A percentile compares a stretch with the other conserved stretches of the same genome.
Evolutionary conservation across 345 rosid genomes (phyloP).

Genomic region (Bretschneidera sinensis): DNA sequence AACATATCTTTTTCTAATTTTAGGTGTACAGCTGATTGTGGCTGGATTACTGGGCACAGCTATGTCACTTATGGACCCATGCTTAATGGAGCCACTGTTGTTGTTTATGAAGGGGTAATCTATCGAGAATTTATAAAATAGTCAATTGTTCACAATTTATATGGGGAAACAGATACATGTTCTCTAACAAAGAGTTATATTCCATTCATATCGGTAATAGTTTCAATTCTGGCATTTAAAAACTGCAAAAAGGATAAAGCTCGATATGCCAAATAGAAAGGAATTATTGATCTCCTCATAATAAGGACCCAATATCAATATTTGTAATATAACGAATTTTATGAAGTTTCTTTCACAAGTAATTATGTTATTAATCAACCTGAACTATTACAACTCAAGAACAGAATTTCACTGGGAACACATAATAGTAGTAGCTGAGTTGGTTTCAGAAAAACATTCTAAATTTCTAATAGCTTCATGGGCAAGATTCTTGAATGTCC

Average conservation of each 20-base stretch:
- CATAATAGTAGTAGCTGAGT: background rate
- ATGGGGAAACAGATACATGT: background rate
- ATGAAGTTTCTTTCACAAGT: too few species aligned
- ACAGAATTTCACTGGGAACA: background rate
- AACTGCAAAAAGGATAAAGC: background rate
- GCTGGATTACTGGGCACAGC: slow-evolving; percentile 99
- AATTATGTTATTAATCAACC: background rate
- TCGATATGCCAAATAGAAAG: background rate
- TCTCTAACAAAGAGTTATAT: too few species aligned
- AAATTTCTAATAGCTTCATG: background rate
- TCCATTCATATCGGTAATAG: too few species aligned
- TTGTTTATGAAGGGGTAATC: slow-evolving; percentile 92
- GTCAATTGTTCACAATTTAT: background rate
- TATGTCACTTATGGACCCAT: slow-evolving; percentile 96
- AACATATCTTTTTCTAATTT: slow-evolving; percentile 12
- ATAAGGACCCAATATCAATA: background rate
- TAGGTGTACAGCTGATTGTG: slow-evolving; percentile 99
- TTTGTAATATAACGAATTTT: background rate
- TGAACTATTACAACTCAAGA: background rate
- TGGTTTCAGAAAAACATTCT: background rate
- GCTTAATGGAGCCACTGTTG: slow-evolving; percentile 86
- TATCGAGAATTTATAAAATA: background rate
- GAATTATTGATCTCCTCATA: too few species aligned
- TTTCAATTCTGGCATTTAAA: background rate
- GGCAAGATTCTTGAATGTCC: background rate